Conservation (phyloP, 208 protist genomes). For the Trichomonas vaginalis region DNA sequence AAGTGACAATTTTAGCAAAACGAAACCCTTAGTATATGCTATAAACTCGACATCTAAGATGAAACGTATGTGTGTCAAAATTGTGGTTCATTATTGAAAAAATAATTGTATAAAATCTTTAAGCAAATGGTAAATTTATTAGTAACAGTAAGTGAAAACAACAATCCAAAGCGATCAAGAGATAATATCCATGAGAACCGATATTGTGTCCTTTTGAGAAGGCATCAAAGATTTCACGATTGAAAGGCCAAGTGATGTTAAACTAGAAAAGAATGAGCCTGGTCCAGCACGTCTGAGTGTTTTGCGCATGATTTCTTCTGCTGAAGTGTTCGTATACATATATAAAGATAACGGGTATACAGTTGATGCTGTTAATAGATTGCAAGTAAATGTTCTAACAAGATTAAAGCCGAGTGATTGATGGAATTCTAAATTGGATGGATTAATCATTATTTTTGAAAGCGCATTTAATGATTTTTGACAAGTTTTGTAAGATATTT, state of each 20-base stretch:
- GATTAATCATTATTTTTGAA: not conserved
- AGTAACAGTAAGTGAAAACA: too few relatives aligned
- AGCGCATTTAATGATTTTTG: not conserved
- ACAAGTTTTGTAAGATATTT: not conserved
- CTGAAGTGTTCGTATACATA: not conserved
- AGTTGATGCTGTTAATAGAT: not conserved
- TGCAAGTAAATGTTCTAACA: not conserved
- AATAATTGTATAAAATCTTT: too few relatives aligned
- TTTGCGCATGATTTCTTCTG: not conserved
- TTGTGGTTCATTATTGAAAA: too few relatives aligned
- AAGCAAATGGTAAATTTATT: too few relatives aligned
- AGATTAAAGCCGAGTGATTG: not conserved
- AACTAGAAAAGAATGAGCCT: not conserved
- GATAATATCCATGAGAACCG: not conserved
- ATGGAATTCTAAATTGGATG: not conserved
- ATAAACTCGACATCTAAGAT: too few relatives aligned
- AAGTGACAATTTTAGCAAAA: too few relatives aligned
- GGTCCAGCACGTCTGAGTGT: not conserved
- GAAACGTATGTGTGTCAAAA: too few relatives aligned
- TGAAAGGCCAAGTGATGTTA: not conserved
- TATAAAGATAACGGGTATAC: not conserved
- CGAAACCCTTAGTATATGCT: too few relatives aligned
- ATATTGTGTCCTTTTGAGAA: not conserved
- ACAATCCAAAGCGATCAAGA: too few relatives aligned
- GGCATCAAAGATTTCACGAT: not conserved